Conservation (phyloP, 371 early-diverging fungal species). For the Lichtheimia ornata region DNA sequence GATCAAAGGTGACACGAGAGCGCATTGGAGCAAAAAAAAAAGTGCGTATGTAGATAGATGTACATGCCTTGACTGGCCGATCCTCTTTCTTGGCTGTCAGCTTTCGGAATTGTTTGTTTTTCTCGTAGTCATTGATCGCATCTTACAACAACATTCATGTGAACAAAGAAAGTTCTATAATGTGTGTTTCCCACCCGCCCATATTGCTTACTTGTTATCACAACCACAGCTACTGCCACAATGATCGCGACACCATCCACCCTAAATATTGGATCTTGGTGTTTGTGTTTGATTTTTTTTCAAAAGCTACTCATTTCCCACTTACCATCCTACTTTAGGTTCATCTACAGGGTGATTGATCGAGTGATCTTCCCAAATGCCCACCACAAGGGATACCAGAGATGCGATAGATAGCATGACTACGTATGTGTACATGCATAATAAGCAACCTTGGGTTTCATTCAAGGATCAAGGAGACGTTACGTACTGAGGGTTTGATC, state of each 20-base stretch:
- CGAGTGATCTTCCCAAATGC: conserved; percentile 76
- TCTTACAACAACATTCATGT: conserved; percentile 33
- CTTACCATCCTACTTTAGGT: conserved; percentile 58
- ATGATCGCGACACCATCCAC: conserved; percentile 75
- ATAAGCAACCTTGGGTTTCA: neutral
- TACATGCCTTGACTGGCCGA: conserved; percentile 59
- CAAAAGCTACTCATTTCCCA: neutral
- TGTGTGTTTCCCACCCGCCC: too few relatives aligned
- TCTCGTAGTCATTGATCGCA: conserved; percentile 78
- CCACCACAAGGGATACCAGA: conserved; percentile 77
- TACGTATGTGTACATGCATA: conserved; percentile 9
- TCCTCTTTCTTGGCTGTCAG: conserved; percentile 79
- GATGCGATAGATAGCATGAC: conserved; percentile 78
- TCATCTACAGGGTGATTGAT: conserved; percentile 45
- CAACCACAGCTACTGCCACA: conserved; percentile 76
- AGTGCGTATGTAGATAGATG: neutral
- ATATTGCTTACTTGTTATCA: conserved; percentile 65
- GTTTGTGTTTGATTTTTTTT: neutral
- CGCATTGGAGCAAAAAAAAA: neutral
- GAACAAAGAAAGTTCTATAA: too few relatives aligned
- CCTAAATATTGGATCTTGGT: conserved; percentile 33
- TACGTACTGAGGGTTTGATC: conserved; percentile 57
- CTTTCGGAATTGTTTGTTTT: conserved; percentile 77
- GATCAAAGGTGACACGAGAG: neutral
- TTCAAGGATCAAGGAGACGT: conserved; percentile 2